Conservation (phyloP, 2,329 filamentous ascomycete species). For the Xylariales sp. region DNA sequence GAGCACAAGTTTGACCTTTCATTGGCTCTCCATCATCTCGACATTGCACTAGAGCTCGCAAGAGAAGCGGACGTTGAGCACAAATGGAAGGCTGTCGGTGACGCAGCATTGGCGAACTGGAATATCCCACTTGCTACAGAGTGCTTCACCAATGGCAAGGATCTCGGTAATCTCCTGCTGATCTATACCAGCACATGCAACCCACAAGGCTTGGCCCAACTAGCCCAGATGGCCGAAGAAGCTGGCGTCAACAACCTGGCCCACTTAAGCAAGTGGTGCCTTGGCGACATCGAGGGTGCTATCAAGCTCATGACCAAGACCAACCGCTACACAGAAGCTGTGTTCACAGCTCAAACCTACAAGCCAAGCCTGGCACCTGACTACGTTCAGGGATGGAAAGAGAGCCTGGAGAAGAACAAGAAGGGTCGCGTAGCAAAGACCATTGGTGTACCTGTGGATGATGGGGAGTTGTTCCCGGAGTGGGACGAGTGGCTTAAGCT, state of each 20-base stretch:
- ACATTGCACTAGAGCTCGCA: slow-evolving; percentile 81
- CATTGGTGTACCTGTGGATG: slow-evolving; percentile 75
- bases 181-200: slow-evolving; percentile 84
- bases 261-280: slow-evolving; percentile 84
- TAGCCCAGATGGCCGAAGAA: slow-evolving; percentile 71
- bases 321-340: slow-evolving; percentile 76
- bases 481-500: slow-evolving; percentile 88
- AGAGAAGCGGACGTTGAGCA: slow-evolving; percentile 82
- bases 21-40: slow-evolving; percentile 73
- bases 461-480: slow-evolving; percentile 88
- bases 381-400: slow-evolving; percentile 76
- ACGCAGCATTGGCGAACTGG: slow-evolving; percentile 83
- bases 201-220: slow-evolving; percentile 63
- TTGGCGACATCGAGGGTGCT: slow-evolving; percentile 77
- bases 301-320: slow-evolving; percentile 76
- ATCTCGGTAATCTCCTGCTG: slow-evolving; percentile 82
- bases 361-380: slow-evolving; percentile 71
- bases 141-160: slow-evolving; percentile 87
- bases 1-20: slow-evolving; percentile 97
- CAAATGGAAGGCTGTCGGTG: slow-evolving; percentile 97
- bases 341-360: slow-evolving; percentile 91
- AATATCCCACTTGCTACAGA: slow-evolving; percentile 84
- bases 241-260: slow-evolving; percentile 85
- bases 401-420: slow-evolving; percentile 73
- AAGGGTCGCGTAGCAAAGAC: slow-evolving; percentile 81